A percentile compares a stretch with the other conserved stretches of the same genome.
These are phyloP conservation scores for Aspergillus fischeri DNA, from an alignment of 2,329 filamentous ascomycete genomes.

Conservation along the genomic window DNA sequence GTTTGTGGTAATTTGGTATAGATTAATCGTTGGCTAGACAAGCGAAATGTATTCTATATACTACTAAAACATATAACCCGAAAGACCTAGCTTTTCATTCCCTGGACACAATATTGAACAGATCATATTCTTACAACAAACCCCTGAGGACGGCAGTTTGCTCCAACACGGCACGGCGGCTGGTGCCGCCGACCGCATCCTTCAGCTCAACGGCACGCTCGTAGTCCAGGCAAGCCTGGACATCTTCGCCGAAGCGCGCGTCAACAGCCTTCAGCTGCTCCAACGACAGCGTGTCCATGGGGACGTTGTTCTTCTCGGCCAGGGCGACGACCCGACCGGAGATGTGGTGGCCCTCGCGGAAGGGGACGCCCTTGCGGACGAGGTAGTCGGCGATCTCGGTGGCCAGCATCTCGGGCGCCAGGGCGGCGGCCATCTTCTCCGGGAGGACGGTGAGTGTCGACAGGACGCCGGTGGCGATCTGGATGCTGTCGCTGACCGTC, in stretches of 20 bases:
- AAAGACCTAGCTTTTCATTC: background rate
- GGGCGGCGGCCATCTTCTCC: slow-evolving; percentile 71
- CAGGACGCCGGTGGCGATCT: slow-evolving; percentile 77
- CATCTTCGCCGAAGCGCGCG: slow-evolving; percentile 65
- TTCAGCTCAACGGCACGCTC: slow-evolving; percentile 78
- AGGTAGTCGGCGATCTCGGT: slow-evolving; percentile 49
- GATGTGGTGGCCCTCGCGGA: slow-evolving; percentile 77
- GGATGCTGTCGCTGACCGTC: slow-evolving; percentile 74
- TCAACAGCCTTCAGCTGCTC: slow-evolving; percentile 67
- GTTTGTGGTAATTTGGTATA: background rate
- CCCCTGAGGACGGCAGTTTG: slow-evolving; percentile 63
- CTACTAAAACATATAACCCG: background rate
- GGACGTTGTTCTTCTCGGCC: slow-evolving; percentile 60
- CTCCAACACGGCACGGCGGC: slow-evolving; percentile 61
- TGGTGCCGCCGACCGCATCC: slow-evolving; percentile 72
- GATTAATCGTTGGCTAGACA: background rate
- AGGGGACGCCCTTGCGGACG: slow-evolving; percentile 58
- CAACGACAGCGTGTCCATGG: slow-evolving; percentile 66
- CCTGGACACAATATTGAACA: background rate
- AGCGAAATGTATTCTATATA: background rate
- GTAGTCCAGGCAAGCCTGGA: slow-evolving; percentile 70
- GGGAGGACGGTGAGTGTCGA: slow-evolving; percentile 66
- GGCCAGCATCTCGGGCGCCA: slow-evolving; percentile 81
- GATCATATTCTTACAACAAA: slow-evolving; percentile 40
- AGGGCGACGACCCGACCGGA: slow-evolving; percentile 69